Percentiles rank a stretch among this genome's conserved stretches.
These are phyloP conservation scores for Dendrocalamus latiflorus DNA, from an alignment of 202 grass and related monocot genomes.

Conservation along the genomic window DNA sequence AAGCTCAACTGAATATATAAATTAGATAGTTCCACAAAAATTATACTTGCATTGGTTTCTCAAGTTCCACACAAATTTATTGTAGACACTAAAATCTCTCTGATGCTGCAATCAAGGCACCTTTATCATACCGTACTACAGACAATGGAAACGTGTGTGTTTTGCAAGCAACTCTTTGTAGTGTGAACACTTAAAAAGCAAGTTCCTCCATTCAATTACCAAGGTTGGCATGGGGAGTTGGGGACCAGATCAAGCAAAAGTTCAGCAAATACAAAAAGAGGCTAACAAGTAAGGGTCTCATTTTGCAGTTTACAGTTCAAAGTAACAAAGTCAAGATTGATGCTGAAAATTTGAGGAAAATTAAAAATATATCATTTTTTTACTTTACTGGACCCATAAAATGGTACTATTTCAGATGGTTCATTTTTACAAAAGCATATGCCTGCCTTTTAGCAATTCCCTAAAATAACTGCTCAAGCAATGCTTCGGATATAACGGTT, in stretches of 20 bases:
- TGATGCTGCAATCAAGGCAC: not conserved
- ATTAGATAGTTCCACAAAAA: not conserved
- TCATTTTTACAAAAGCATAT: too few relatives aligned
- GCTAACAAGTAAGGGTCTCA: not conserved
- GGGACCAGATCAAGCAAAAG: conserved; percentile 5
- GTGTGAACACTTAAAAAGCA: not conserved
- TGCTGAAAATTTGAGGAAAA: not conserved
- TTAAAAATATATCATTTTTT: not conserved
- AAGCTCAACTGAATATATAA: conserved; percentile 20
- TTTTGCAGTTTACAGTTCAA: not conserved
- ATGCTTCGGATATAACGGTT: not conserved
- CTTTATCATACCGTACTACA: not conserved
- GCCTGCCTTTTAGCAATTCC: not conserved
- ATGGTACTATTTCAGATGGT: too few relatives aligned
- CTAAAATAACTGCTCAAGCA: not conserved
- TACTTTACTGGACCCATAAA: not conserved
- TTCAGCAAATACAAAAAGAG: conserved; percentile 26
- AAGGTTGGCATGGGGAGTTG: not conserved
- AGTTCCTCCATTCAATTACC: not conserved
- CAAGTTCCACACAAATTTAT: not conserved
- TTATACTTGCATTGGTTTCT: not conserved
- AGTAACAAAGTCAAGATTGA: not conserved
- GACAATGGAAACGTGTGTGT: not conserved
- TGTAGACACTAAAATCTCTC: not conserved
- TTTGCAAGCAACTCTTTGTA: not conserved